phyloP scores from a whole-genome alignment of 139 green algal genomes.

The Chlamydomonas applanata region DNA sequence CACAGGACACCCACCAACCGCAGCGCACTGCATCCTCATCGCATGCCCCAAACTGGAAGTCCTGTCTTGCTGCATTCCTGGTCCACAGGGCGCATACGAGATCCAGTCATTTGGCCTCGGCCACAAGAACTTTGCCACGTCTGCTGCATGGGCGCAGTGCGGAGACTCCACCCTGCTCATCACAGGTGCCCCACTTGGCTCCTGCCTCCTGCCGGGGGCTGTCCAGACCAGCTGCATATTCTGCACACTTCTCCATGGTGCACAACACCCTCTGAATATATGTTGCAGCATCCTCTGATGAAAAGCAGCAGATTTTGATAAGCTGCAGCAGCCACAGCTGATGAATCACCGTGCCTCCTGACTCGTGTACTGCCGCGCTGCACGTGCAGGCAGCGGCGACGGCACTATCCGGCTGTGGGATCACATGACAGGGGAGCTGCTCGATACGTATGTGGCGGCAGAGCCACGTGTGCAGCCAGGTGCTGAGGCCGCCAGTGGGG shows the following conservation, averaged over 20 bases:
- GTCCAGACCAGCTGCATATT: too few relatives aligned
- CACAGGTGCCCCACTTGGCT: too few relatives aligned
- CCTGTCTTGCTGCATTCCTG: not conserved
- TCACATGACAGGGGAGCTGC: slow-evolving; percentile 32
- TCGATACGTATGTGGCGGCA: slow-evolving; percentile 31
- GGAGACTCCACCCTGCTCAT: slow-evolving; percentile 12
- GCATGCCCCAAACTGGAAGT: not conserved
- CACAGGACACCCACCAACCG: not conserved
- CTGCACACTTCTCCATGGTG: too few relatives aligned
- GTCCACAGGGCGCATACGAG: slow-evolving; percentile 61
- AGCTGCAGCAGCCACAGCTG: too few relatives aligned
- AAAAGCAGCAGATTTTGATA: too few relatives aligned
- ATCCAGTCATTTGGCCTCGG: slow-evolving; percentile 87
- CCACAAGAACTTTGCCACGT: slow-evolving; percentile 72
- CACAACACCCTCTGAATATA: too few relatives aligned
- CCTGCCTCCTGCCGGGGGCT: too few relatives aligned
- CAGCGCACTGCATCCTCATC: not conserved
- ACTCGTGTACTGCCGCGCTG: slow-evolving; percentile 42
- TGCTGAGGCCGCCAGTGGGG: too few relatives aligned
- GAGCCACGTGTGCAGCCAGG: not conserved
- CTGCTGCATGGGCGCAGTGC: slow-evolving; percentile 47
- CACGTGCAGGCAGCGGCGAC: slow-evolving; percentile 54
- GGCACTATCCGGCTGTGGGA: slow-evolving; percentile 74
- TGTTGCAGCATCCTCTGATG: too few relatives aligned
- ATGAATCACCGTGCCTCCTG: too few relatives aligned